Conservation (phyloP, 306 rosid genomes). For the Abrus precatorius region DNA sequence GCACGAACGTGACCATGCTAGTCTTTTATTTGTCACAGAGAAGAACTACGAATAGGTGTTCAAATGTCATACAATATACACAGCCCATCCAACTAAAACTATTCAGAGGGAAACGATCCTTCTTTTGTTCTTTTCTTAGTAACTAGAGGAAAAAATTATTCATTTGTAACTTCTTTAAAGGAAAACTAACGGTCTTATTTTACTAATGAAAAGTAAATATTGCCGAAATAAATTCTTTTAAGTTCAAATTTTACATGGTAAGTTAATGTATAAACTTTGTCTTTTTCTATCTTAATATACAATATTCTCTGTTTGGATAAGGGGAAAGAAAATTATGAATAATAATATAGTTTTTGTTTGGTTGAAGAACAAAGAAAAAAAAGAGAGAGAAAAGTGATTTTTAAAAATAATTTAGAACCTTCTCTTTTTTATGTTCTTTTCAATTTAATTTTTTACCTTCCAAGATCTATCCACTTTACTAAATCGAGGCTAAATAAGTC, state of each 20-base stretch:
- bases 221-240: neutral
- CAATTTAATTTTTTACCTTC: too few species aligned
- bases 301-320: neutral
- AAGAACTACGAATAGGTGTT: conserved; percentile 37
- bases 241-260: neutral
- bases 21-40: neutral
- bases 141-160: neutral
- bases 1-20: conserved; percentile 32
- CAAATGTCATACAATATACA: conserved; percentile 48
- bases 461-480: too few species aligned
- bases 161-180: neutral
- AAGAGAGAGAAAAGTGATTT: too few species aligned
- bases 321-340: too few species aligned
- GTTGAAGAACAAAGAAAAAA: too few species aligned
- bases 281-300: neutral
- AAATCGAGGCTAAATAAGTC: neutral
- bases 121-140: conserved; percentile 28
- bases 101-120: conserved; percentile 19
- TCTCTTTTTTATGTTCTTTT: too few species aligned
- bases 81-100: conserved; percentile 39
- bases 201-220: conserved; percentile 39
- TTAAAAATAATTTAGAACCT: too few species aligned
- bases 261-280: neutral
- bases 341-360: too few species aligned
- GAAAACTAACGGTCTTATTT: conserved; percentile 33